Percentiles rank a stretch among this genome's conserved stretches.
These are phyloP conservation scores for Saprolegnia diclina DNA, from an alignment of 352 stramenopile species.

Conservation along the genomic window DNA sequence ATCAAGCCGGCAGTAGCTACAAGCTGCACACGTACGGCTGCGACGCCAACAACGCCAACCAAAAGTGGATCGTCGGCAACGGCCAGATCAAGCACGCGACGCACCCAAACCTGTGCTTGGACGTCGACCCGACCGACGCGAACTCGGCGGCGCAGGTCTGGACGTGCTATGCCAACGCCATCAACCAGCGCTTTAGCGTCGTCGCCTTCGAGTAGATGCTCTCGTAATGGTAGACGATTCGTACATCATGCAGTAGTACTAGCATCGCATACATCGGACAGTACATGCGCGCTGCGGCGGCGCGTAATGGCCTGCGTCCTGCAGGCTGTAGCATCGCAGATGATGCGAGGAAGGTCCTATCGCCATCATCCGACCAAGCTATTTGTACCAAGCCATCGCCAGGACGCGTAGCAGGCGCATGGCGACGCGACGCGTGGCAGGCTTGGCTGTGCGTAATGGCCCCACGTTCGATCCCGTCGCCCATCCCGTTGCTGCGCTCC, in stretches of 20 bases:
- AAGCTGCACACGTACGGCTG: slow-evolving; percentile 48
- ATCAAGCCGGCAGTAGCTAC: slow-evolving; percentile 3
- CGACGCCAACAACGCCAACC: slow-evolving; percentile 46
- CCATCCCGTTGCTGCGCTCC: background rate
- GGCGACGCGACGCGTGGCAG: too few relatives aligned
- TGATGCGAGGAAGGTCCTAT: too few relatives aligned
- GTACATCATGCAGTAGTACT: background rate
- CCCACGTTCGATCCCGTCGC: too few relatives aligned
- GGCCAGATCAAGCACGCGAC: slow-evolving; percentile 38
- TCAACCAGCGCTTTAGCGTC: background rate
- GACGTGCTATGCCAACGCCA: background rate
- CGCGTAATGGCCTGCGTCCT: too few relatives aligned
- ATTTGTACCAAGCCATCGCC: too few relatives aligned
- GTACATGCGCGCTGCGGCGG: too few relatives aligned
- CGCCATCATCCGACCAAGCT: too few relatives aligned
- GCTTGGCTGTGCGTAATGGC: too few relatives aligned
- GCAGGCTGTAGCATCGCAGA: too few relatives aligned
- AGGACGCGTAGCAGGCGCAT: too few relatives aligned
- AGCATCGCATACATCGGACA: too few relatives aligned
- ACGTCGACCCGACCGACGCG: slow-evolving; percentile 34
- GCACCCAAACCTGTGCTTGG: slow-evolving; percentile 49
- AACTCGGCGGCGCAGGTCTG: background rate
- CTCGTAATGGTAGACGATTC: background rate
- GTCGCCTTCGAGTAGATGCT: background rate
- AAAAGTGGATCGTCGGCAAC: slow-evolving; percentile 55